phyloP scores from a whole-genome alignment of 306 rosid genomes.

The Cicer cuneatum region DNA sequence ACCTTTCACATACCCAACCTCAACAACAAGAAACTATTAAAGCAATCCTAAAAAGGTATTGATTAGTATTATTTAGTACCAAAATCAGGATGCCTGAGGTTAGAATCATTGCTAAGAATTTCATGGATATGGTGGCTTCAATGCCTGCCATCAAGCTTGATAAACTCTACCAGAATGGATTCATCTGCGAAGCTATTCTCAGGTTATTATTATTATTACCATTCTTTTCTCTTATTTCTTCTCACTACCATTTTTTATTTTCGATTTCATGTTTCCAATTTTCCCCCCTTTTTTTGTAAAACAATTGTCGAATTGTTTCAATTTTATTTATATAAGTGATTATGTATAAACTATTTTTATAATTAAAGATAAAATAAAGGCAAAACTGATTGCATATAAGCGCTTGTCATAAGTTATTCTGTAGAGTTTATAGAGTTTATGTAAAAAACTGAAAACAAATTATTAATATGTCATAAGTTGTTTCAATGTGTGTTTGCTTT shows the following conservation, averaged over 20 bases:
- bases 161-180: conserved; percentile 76
- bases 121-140: conserved; percentile 99
- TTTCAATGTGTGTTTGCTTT: not conserved
- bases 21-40: too few species aligned
- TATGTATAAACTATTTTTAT: not conserved
- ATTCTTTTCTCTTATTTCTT: not conserved
- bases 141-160: conserved; percentile 96
- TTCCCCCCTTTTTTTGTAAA: not conserved
- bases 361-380: not conserved
- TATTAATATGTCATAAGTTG: not conserved
- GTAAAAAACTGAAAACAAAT: not conserved
- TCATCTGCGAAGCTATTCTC: conserved; percentile 97
- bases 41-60: not conserved
- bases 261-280: conserved; percentile 11
- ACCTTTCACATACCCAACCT: too few species aligned
- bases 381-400: not conserved
- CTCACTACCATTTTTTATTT: not conserved
- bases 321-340: not conserved
- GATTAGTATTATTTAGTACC: conserved; percentile 6
- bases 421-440: not conserved
- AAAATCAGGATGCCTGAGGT: conserved; percentile 89
- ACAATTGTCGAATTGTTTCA: not conserved
- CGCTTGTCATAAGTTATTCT: not conserved
- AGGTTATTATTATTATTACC: conserved; percentile 51
- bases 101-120: conserved; percentile 87